A percentile compares a stretch with the other conserved stretches of the same genome.
Evolutionary conservation across 2,329 filamentous ascomycete genomes (phyloP).

Genomic region (Albifimbria verrucaria): DNA sequence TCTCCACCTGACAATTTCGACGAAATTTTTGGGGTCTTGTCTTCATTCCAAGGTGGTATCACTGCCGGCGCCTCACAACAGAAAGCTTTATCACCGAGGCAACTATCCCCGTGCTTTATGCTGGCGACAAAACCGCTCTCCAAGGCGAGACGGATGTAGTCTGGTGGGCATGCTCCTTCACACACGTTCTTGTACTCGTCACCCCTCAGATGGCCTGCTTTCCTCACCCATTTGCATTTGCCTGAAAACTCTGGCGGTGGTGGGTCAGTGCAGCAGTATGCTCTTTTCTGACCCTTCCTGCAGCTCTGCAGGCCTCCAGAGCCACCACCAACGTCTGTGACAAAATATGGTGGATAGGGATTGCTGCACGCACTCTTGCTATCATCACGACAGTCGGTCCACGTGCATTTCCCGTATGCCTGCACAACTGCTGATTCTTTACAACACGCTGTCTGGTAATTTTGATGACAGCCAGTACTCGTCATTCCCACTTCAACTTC

Average conservation of each 20-base stretch:
- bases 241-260: not conserved
- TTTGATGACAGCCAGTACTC: constrained; percentile 4
- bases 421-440: constrained; percentile 1
- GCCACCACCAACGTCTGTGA: not conserved
- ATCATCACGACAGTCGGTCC: constrained; percentile 8
- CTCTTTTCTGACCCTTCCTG: not conserved
- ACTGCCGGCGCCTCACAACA: too few species aligned
- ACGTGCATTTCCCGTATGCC: constrained; percentile 9
- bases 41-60: too few species aligned
- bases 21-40: too few species aligned
- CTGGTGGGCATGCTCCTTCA: not conserved
- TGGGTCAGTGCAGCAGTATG: not conserved
- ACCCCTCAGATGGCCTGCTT: not conserved
- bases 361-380: too few species aligned
- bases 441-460: constrained; percentile 13
- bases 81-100: too few species aligned
- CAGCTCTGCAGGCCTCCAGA: not conserved
- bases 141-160: not conserved
- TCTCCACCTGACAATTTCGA: too few species aligned
- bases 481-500: constrained; percentile 12
- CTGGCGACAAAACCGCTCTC: too few species aligned
- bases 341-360: too few species aligned
- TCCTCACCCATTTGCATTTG: not conserved
- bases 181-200: not conserved
- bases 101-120: too few species aligned